Conservation (phyloP, 495 filamentous ascomycete genomes). For the Sordaria brevicollis region DNA sequence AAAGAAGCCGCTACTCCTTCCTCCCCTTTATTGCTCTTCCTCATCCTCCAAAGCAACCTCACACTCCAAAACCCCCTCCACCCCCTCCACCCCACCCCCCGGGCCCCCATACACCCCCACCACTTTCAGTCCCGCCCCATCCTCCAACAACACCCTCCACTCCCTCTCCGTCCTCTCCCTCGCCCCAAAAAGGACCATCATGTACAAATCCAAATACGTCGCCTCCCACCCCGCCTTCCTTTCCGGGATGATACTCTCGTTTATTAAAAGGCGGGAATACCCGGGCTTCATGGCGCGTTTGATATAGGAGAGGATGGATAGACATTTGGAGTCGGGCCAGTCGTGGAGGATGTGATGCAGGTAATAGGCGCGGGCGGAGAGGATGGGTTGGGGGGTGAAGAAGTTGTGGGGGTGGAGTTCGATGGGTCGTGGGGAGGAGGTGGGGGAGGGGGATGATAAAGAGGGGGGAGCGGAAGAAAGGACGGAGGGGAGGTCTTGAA, state of each 20-base stretch:
- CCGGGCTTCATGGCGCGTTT: conserved; percentile 32
- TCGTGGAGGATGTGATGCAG: conserved; percentile 38
- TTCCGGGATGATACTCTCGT: conserved; percentile 41
- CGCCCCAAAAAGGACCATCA: conserved; percentile 13
- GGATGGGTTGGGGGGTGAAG: conserved; percentile 28
- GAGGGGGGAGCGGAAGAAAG: conserved; percentile 15
- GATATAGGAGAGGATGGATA: conserved; percentile 26
- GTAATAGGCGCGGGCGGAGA: conserved; percentile 36
- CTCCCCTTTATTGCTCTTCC: not conserved
- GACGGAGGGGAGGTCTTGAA: conserved; percentile 36
- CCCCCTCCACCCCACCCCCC: conserved; percentile 19
- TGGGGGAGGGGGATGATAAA: not conserved
- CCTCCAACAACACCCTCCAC: conserved; percentile 12
- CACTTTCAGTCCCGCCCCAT: conserved; percentile 28
- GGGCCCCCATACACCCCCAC: conserved; percentile 21
- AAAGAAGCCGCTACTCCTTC: no score
- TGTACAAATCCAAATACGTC: conserved; percentile 26
- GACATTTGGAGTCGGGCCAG: conserved; percentile 33
- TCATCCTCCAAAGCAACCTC: conserved; percentile 8
- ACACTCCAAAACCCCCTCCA: conserved; percentile 35
- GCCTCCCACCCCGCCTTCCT: conserved; percentile 31
- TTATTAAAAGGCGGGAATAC: conserved; percentile 38
- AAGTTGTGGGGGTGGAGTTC: conserved; percentile 27
- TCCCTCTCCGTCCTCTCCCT: conserved; percentile 20
- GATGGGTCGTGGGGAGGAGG: conserved; percentile 10